A percentile compares a stretch with the other conserved stretches of the same genome.
These are phyloP conservation scores for Cytospora leucostoma DNA, from an alignment of 2,329 filamentous ascomycete genomes.

Conservation along the genomic window DNA sequence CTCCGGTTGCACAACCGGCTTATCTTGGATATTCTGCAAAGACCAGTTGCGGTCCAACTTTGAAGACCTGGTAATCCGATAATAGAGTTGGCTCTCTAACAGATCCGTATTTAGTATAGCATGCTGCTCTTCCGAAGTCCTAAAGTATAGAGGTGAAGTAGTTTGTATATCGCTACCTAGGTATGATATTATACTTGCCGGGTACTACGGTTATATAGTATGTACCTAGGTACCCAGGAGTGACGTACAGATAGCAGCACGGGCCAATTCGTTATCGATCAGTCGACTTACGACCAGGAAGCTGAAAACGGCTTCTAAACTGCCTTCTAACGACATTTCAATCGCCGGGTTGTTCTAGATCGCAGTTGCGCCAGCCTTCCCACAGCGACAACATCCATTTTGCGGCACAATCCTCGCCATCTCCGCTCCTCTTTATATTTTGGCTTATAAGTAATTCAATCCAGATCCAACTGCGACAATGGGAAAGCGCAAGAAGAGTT, in stretches of 20 bases:
- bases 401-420: constrained; percentile 2
- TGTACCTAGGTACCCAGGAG: neutral
- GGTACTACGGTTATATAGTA: neutral
- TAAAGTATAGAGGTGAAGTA: too few species aligned
- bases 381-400: neutral
- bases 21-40: neutral
- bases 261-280: neutral
- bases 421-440: neutral
- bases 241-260: constrained; percentile 21
- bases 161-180: too few species aligned
- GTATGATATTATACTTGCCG: neutral
- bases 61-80: neutral
- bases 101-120: too few species aligned
- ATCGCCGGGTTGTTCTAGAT: neutral
- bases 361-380: constrained; percentile 9
- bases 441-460: constrained; percentile 2
- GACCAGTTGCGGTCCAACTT: neutral
- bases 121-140: too few species aligned
- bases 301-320: neutral
- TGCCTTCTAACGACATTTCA: neutral
- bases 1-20: neutral
- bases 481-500: constrained; percentile 96
- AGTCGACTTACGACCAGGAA: neutral
- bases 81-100: too few species aligned
- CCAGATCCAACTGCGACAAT: constrained; percentile 40